phyloP scores from a whole-genome alignment of 352 stramenopile species.

The Pythium brassicae region DNA sequence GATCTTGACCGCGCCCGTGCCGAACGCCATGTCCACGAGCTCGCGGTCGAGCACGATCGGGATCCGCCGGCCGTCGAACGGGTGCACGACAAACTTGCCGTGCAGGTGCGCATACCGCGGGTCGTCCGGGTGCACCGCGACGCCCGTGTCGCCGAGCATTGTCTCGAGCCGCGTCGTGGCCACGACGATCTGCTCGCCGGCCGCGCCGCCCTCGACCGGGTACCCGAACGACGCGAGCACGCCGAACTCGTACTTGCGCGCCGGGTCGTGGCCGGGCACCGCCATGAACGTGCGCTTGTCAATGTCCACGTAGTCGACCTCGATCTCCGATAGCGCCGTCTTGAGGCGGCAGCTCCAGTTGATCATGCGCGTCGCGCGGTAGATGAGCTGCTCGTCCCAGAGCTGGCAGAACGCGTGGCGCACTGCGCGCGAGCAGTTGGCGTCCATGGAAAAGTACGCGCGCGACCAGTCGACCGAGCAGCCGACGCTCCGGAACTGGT shows the following conservation, averaged over 20 bases:
- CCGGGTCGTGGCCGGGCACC: slow-evolving; percentile 94
- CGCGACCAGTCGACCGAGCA: slow-evolving; percentile 96
- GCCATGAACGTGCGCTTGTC: slow-evolving; percentile 94
- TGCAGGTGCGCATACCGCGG: slow-evolving; percentile 98
- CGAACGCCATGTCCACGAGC: slow-evolving; percentile 99
- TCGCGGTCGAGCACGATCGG: slow-evolving; percentile 95
- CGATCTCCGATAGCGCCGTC: slow-evolving; percentile 94
- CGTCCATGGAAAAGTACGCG: slow-evolving; percentile 99
- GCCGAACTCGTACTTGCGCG: slow-evolving; percentile 99
- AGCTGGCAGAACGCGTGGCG: slow-evolving; percentile 96
- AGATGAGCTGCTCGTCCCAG: slow-evolving; percentile 94
- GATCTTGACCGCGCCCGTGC: slow-evolving; percentile 98
- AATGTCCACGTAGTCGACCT: slow-evolving; percentile 99
- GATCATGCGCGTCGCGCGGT: slow-evolving; percentile 97
- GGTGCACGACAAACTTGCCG: slow-evolving; percentile 97
- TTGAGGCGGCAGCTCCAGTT: slow-evolving; percentile 99
- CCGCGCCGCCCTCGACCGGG: slow-evolving; percentile 81
- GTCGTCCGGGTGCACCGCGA: slow-evolving; percentile 99
- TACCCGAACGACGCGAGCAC: slow-evolving; percentile 98
- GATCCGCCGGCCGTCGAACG: slow-evolving; percentile 97
- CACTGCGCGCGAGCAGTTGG: slow-evolving; percentile 96
- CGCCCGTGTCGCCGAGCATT: slow-evolving; percentile 98
- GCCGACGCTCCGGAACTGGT: slow-evolving; percentile 90
- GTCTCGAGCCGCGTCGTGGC: slow-evolving; percentile 98
- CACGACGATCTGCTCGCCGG: slow-evolving; percentile 75